Evolutionary conservation across 2,329 filamentous ascomycete genomes (phyloP), one percentile per base, ranked within the genome.

Genomic region (Aspergillus piperis): DNA sequence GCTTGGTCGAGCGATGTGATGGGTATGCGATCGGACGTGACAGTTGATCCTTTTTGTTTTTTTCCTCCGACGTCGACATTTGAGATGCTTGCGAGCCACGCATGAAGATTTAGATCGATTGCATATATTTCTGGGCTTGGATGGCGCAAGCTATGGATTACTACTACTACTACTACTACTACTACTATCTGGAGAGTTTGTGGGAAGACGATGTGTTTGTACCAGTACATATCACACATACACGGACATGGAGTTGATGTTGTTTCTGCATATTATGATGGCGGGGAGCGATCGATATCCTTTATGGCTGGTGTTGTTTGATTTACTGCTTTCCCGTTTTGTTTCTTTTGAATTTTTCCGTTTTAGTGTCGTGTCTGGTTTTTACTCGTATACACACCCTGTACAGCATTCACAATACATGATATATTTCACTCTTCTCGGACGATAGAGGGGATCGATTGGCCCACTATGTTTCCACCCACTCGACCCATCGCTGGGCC

Each of bases 1-100:
- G 91, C 53, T 80, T 99, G 36, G 90, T 98, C 32, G 91, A 87
- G 60, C 78, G 87, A 65, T 86, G 82, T 57, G 81, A 84, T 21
- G 84, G 84, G 41, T 89, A 86, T 69, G 78, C 80, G 56, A 80
- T 89, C 39, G 80, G 83, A 44, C 68, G 70, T 49, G 66, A 68
- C 15, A 47, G n/a, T 47, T 60, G 54, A 61, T 42, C 30, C 15
- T 23, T 32, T 32, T 13, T 5, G 5, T 13, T 36, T 13, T 5
- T 13, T 13, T 36, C 27, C 7, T 25, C 32, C 2, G 27, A 41
- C 11, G 4, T 17, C 23, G 38, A 38, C 15, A 21, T 30, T 44
- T 23, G 5, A 27, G 17, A 21, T 15, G 6, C 27, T 23, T 44
- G 38, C 19, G 44, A n/a, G 44, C 25, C 25, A 50, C 27, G 8